These are phyloP conservation scores for Tylopilus intermedius DNA, from an alignment of 768 basidiomycete genomes.

Conservation along the genomic window DNA sequence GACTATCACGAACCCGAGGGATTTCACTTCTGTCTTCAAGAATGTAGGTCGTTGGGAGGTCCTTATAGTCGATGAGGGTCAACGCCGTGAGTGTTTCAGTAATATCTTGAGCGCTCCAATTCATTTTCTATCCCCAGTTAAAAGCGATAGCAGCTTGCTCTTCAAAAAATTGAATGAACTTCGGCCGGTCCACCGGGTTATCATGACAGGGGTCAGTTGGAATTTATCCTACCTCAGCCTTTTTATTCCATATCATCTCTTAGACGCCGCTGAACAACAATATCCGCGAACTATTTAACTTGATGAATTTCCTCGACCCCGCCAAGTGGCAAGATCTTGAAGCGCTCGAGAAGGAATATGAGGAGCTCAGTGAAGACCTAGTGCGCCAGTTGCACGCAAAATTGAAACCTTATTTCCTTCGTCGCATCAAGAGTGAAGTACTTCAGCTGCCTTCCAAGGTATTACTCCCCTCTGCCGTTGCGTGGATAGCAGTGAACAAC, in stretches of 20 bases:
- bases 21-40: conserved; percentile 74
- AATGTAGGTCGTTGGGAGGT: conserved; percentile 86
- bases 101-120: background rate
- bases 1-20: conserved; percentile 61
- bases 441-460: conserved; percentile 91
- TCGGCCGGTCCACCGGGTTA: conserved; percentile 70
- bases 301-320: conserved; percentile 93
- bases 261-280: conserved; percentile 97
- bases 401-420: conserved; percentile 86
- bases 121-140: conserved; percentile 48
- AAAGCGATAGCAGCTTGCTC: conserved; percentile 72
- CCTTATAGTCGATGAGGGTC: conserved; percentile 92
- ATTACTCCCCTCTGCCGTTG: background rate
- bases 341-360: conserved; percentile 66
- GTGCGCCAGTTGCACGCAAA: conserved; percentile 74
- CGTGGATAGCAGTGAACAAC: conserved; percentile 1
- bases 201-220: conserved; percentile 76
- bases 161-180: conserved; percentile 82
- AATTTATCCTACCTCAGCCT: background rate
- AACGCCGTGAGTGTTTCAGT: conserved; percentile 58
- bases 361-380: conserved; percentile 72
- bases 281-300: conserved; percentile 90
- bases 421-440: conserved; percentile 91
- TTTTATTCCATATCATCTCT: background rate
- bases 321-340: conserved; percentile 71